Evolutionary conservation across 176 grass and related monocot genomes (phyloP).

Genomic region (Melocanna baccifera): DNA sequence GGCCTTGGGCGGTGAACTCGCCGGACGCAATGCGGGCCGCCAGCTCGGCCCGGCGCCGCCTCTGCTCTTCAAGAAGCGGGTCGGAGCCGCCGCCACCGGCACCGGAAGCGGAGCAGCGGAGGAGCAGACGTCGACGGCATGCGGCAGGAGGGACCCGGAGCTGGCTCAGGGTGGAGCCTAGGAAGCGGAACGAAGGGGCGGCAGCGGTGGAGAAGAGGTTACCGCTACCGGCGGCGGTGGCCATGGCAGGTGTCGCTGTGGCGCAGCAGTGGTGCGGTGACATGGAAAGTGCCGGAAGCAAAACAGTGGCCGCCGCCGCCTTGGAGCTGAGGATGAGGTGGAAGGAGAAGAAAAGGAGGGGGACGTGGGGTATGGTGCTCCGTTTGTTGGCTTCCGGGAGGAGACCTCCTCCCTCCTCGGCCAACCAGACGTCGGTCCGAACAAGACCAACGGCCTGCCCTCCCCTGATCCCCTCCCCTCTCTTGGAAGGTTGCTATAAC

Average conservation of each 20-base stretch:
- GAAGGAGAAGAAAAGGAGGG: not conserved
- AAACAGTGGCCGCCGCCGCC: not conserved
- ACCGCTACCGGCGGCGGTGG: not conserved
- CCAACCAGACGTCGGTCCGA: not conserved
- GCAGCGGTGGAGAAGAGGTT: slow-evolving; percentile 6
- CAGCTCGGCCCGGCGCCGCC: slow-evolving; percentile 56
- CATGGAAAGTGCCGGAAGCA: not conserved
- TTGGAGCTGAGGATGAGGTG: not conserved
- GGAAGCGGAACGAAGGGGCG: slow-evolving; percentile 19
- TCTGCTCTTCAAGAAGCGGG: slow-evolving; percentile 50
- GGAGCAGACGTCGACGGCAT: slow-evolving; percentile 9
- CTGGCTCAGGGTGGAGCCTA: not conserved
- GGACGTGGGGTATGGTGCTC: slow-evolving; percentile 23
- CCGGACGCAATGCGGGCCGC: slow-evolving; percentile 80
- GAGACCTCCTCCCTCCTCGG: not conserved
- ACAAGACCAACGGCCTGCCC: not conserved
- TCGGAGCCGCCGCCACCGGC: slow-evolving; percentile 31
- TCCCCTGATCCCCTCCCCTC: too few relatives aligned
- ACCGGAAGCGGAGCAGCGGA: slow-evolving; percentile 57
- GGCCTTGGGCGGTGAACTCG: slow-evolving; percentile 76
- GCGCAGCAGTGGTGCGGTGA: slow-evolving; percentile 18
- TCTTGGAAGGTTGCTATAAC: not conserved
- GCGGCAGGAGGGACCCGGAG: not conserved
- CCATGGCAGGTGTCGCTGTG: slow-evolving; percentile 35
- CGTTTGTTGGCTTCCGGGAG: not conserved